These are phyloP conservation scores for Cystobasidium tubakii DNA, from an alignment of 768 basidiomycete genomes.

Conservation along the genomic window DNA sequence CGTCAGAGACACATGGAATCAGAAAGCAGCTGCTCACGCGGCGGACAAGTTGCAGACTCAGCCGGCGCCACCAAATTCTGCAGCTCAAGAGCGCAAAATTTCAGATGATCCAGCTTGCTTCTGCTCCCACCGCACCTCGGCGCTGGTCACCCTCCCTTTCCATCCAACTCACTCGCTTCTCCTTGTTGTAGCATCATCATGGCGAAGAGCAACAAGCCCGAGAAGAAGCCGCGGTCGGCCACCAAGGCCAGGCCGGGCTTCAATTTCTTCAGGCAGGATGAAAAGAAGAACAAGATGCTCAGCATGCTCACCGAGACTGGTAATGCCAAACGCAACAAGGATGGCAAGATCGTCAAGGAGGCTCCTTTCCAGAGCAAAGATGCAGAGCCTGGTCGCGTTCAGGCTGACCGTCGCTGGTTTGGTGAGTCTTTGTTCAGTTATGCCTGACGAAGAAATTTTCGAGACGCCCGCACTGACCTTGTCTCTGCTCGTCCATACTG, in stretches of 20 bases:
- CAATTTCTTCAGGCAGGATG: conserved; percentile 86
- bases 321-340: conserved; percentile 79
- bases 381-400: conserved; percentile 78
- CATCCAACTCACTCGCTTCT: neutral
- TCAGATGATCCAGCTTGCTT: neutral
- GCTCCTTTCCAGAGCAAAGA: conserved; percentile 96
- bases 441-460: conserved; percentile 26
- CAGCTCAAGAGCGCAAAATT: neutral
- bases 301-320: conserved; percentile 76
- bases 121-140: conserved; percentile 6
- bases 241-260: neutral
- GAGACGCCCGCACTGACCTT: conserved; percentile 9
- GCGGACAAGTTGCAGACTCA: too few species aligned
- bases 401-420: conserved; percentile 95
- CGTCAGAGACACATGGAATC: too few species aligned
- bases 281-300: conserved; percentile 68
- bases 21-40: too few species aligned
- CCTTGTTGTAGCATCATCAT: conserved; percentile 9
- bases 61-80: neutral
- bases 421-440: conserved; percentile 56
- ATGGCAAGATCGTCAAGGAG: conserved; percentile 86
- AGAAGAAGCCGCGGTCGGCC: neutral
- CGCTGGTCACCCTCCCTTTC: neutral
- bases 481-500: neutral
- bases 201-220: neutral